Conservation (phyloP, 139 green algal genomes). For the Chlamydomonas eustigma region DNA sequence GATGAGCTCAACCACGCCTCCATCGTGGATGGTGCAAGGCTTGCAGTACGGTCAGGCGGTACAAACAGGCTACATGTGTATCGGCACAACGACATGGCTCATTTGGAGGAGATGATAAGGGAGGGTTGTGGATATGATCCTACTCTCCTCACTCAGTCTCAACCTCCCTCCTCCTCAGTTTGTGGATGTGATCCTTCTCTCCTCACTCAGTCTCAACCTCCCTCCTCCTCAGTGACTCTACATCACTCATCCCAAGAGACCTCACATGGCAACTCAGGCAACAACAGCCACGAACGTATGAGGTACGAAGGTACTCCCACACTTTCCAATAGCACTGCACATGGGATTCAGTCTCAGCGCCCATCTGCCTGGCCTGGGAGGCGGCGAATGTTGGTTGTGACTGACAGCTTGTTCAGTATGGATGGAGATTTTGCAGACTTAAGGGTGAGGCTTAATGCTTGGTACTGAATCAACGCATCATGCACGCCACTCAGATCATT, state of each 20-base stretch:
- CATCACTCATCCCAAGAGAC: not conserved
- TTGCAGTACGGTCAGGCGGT: conserved; percentile 42
- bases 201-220: not conserved
- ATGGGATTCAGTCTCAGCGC: not conserved
- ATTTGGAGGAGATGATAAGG: conserved; percentile 59
- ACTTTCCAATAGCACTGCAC: too few species aligned
- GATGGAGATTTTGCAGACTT: conserved; percentile 90
- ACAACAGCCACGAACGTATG: not conserved
- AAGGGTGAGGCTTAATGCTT: conserved; percentile 33
- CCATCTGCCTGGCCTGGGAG: not conserved
- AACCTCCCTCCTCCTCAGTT: too few species aligned
- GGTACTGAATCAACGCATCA: too few species aligned
- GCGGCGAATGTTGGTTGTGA: conserved; percentile 70
- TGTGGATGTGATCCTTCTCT: not conserved
- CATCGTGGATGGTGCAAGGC: conserved; percentile 87
- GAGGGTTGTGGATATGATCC: not conserved
- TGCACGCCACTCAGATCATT: too few species aligned
- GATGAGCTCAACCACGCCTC: conserved; percentile 96
- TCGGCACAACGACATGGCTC: conserved; percentile 83
- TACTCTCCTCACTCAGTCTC: not conserved
- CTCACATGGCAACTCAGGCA: too few species aligned
- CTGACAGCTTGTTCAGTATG: conserved; percentile 93
- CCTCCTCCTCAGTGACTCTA: too few species aligned
- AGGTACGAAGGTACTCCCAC: too few species aligned
- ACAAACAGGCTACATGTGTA: conserved; percentile 62